Base-by-base conservation (phyloP, 2,329 filamentous ascomycete species). In the Phoma herbarum region DNA sequence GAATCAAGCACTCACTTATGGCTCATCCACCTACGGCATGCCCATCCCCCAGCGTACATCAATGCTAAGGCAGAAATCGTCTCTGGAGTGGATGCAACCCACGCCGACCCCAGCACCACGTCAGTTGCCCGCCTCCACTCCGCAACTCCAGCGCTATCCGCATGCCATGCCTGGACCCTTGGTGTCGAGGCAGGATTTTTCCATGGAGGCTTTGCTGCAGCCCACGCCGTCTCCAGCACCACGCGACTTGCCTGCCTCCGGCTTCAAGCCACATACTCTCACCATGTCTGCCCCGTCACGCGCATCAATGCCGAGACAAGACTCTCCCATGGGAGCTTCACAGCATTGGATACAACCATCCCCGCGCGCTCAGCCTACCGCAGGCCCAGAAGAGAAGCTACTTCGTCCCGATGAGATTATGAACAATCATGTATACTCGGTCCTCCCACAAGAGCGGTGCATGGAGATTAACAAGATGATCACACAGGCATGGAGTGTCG, bases 341-440 rank as follows among this genome's bases (percentile, higher is more conserved):
- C 12, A 29, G 11, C 42, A 23, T 29, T 37, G 29, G 20, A 23
- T 23, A 12, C 28, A 25, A 20, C 42, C 25, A 7, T 18, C 16
- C 4, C 35, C 45, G 26, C 44, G 26, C 18, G 18, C 16, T 20
- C 26, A 42, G 6, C 33, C 28, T 10, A 22, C 14, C 6, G 2
- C 33, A 25, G 14, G n/a, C 10, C 11, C 26, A 26, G 14, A 14
- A 5, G 10, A 23, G 20, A 16, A 48, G 3, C 16, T 60, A 5
- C 47, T 60, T 20, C 52, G 52, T 3, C 43, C 57, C 4, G 31
- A 28, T 4, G 57, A 60, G n/a, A 48, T 60, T 2, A 28, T 10
- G 3, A 10, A 33, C 2, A 45, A 59, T 44, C 39, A 18, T 28
- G 4, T 18, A 3, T 59, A 54, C 39, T 37, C 50, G 2, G 49